Evolutionary conservation across 768 basidiomycete genomes (phyloP).

Genomic region (Scleroderma citrinum): DNA sequence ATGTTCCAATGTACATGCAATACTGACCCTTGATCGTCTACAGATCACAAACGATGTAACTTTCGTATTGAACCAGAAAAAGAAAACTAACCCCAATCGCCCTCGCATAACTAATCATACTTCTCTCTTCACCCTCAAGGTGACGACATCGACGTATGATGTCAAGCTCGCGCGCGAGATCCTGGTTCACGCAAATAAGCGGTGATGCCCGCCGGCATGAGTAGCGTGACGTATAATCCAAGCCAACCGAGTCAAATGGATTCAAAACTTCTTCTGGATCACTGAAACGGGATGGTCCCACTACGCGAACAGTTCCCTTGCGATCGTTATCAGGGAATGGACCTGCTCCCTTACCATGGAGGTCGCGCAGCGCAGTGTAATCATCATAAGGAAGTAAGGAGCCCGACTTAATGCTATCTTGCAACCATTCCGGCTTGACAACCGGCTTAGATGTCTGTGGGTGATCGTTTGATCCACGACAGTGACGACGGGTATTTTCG

Average conservation of each 20-base stretch:
- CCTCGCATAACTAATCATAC: conserved; percentile 66
- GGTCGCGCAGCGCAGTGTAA: conserved; percentile 52
- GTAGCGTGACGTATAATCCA: conserved; percentile 35
- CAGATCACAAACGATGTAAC: background rate
- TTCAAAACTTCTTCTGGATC: conserved; percentile 17
- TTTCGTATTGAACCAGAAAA: background rate
- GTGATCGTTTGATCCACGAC: conserved; percentile 5
- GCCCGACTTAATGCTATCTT: conserved; percentile 44
- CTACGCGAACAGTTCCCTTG: background rate
- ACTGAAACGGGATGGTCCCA: background rate
- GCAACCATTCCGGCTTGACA: conserved; percentile 69
- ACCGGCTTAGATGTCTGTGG: conserved; percentile 56
- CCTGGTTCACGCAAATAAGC: conserved; percentile 64
- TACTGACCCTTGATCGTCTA: conserved; percentile 45
- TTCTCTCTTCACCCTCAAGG: conserved; percentile 62
- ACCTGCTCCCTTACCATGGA: conserved; percentile 41
- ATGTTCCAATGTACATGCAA: background rate
- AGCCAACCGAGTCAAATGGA: conserved; percentile 10
- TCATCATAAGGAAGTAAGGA: conserved; percentile 43
- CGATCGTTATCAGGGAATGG: conserved; percentile 34
- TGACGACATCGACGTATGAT: conserved; percentile 52
- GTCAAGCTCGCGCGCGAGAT: conserved; percentile 50
- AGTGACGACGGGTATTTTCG: background rate
- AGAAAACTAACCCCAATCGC: conserved; percentile 55
- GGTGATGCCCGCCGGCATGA: conserved; percentile 62